Base-by-base conservation (phyloP, 176 grass and related monocot genomes). In the Tuctoria greenei region DNA sequence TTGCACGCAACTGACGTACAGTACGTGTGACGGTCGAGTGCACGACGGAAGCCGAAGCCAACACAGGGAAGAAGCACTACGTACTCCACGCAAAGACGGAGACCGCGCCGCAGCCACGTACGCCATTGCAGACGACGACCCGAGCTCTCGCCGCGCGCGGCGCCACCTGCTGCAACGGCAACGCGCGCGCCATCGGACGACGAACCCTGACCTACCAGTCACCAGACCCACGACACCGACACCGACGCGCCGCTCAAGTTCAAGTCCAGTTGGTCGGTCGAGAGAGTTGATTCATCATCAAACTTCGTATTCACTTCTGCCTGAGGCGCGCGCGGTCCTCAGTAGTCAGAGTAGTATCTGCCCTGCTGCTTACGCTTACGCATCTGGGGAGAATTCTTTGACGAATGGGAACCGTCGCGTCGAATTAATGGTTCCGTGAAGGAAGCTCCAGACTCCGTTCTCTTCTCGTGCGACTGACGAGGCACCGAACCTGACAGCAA, bases 21-120 rank as follows among this genome's bases (percentile, higher is more conserved):
- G n/a, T n/a, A n/a, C n/a, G 39, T 23, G 5, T 0, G 21, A 11
- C 28, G 26, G 54, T 18, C 15, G 38, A 25, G 8, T 10, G 72
- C 72, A 57, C 54, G 81, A 61, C 28, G 59, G 28, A 31, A 28
- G 45, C 67, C 41, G 72, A 49, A 47, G 63, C 9, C 60, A 45
- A 82, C 60, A 68, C 47, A 15, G 57, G 49, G 5, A 9, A 12
- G 13, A 16, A 16, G 45, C 45, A 47, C 45, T 13, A 47, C 45
- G 45, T n/a, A 16, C 20, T 16, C 25, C 15, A 28, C 16, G 37
- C 35, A 21, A n/a, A n/a, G n/a, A n/a, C n/a, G n/a, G n/a, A n/a
- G n/a, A n/a, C n/a, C n/a, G n/a, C n/a, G n/a, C n/a, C n/a, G n/a
- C n/a, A n/a, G n/a, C n/a, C n/a, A n/a, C n/a, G n/a, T n/a, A n/a